Percentiles rank a stretch among this genome's conserved stretches.
Evolutionary conservation across 2,329 filamentous ascomycete genomes (phyloP).

Genomic region (Immersiporthe knoxdaviesiana): DNA sequence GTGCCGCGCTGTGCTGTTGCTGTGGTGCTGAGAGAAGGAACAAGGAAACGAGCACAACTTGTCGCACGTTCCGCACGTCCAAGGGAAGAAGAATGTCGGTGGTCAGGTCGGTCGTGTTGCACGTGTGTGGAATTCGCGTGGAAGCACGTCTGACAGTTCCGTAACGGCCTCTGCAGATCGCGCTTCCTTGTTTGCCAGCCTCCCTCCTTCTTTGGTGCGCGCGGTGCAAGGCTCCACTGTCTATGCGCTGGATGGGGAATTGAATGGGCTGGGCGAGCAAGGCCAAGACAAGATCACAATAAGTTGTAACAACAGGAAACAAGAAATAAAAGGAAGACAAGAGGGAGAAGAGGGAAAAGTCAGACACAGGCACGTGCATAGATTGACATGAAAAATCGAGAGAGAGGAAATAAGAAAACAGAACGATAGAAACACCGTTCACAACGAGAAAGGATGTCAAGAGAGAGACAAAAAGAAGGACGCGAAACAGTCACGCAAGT

Average conservation of each 20-base stretch:
- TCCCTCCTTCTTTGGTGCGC: background rate
- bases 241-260: background rate
- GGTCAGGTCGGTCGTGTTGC: constrained; percentile 1
- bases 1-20: too few species aligned
- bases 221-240: background rate
- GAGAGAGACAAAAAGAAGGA: too few species aligned
- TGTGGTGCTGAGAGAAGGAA: background rate
- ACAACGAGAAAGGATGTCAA: too few species aligned
- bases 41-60: too few species aligned
- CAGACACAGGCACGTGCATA: too few species aligned
- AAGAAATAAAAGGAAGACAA: background rate
- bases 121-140: constrained; percentile 7
- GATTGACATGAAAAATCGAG: too few species aligned
- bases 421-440: background rate
- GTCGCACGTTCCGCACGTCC: too few species aligned
- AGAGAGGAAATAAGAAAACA: background rate
- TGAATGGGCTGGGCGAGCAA: background rate
- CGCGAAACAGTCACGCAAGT: too few species aligned
- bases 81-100: background rate
- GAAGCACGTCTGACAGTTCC: constrained; percentile 11
- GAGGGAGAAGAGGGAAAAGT: constrained; percentile 4
- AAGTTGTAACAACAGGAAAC: background rate
- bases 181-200: background rate
- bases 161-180: background rate
- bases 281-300: too few species aligned